These are phyloP conservation scores for Ophiostoma sp. DNA, from an alignment of 2,329 filamentous ascomycete genomes.

Conservation along the genomic window DNA sequence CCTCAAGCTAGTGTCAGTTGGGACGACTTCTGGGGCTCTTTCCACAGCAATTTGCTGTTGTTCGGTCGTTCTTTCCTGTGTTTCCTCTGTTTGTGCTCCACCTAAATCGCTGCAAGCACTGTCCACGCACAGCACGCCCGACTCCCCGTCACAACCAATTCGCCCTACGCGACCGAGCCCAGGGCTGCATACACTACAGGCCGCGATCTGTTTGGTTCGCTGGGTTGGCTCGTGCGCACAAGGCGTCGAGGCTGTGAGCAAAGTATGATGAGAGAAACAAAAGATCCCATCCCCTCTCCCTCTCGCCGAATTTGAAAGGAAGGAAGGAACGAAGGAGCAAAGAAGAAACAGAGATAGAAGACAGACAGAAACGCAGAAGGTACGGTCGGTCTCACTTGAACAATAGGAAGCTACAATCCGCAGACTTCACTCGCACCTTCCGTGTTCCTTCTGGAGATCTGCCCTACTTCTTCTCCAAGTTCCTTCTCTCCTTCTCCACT, in stretches of 20 bases:
- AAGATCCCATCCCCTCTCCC: neutral
- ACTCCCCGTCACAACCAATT: neutral
- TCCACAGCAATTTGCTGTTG: neutral
- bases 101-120: neutral
- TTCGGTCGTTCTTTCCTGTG: neutral
- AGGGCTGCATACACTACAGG: neutral
- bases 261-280: neutral
- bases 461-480: constrained; percentile 5
- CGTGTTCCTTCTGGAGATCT: neutral
- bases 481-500: constrained; percentile 12
- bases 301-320: neutral
- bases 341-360: neutral
- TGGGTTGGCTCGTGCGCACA: neutral
- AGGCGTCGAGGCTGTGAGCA: constrained; percentile 23
- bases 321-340: neutral
- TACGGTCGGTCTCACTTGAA: neutral
- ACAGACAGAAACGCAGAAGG: neutral
- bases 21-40: neutral
- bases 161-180: neutral
- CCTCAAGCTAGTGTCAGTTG: neutral
- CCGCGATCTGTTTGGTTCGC: neutral
- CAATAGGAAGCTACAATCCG: neutral
- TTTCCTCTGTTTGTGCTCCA: neutral
- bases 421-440: neutral
- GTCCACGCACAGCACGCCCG: neutral